Evolutionary conservation across 345 rosid species (phyloP).

Genomic region (Erodium maritimum): DNA sequence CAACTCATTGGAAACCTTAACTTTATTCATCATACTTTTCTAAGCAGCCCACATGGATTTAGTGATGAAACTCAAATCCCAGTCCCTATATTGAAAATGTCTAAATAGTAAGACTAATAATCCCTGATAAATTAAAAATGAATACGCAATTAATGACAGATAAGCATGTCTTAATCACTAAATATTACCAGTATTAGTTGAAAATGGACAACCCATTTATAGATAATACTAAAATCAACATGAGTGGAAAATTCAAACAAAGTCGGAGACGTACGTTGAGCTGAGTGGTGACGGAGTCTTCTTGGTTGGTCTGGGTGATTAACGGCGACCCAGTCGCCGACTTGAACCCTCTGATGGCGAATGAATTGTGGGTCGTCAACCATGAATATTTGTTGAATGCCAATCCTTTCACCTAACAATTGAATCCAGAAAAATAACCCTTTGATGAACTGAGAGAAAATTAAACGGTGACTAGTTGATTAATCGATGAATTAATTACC

Average conservation of each 20-base stretch:
- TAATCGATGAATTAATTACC: conserved; percentile 20
- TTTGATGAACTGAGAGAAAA: not conserved
- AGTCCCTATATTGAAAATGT: too few species aligned
- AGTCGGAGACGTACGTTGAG: conserved; percentile 45
- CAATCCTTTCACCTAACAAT: conserved; percentile 56
- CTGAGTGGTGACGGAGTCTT: conserved; percentile 68
- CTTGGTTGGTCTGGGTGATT: conserved; percentile 61
- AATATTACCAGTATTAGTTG: too few species aligned
- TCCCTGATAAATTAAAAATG: too few species aligned
- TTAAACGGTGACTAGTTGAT: not conserved
- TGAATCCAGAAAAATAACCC: not conserved
- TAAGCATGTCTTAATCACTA: not conserved
- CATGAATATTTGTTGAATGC: conserved; percentile 81
- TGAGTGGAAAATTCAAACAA: too few species aligned
- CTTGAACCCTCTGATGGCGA: conserved; percentile 31
- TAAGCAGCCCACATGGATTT: not conserved
- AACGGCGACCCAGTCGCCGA: conserved; percentile 36
- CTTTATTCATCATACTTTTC: not conserved
- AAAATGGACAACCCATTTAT: too few species aligned
- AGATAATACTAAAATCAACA: too few species aligned
- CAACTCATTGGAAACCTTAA: not conserved
- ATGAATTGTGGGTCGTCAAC: conserved; percentile 91
- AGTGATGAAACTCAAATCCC: too few species aligned
- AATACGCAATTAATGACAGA: not conserved
- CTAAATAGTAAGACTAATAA: too few species aligned